Evolutionary conservation across 345 rosid species (phyloP).

Genomic region (Xanthoceras sorbifolium): DNA sequence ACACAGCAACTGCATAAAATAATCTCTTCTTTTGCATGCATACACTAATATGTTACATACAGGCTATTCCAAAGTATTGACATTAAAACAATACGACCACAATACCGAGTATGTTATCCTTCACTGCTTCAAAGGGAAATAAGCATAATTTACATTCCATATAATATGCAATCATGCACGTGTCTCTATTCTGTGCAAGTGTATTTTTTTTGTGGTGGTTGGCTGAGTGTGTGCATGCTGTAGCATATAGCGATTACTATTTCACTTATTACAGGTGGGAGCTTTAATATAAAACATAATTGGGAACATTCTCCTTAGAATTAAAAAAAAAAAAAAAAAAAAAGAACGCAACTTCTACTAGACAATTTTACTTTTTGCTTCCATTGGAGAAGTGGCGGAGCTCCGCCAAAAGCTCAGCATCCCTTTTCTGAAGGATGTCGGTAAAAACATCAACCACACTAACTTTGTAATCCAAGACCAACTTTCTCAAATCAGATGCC

Average conservation of each 20-base stretch:
- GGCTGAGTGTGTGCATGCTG: not conserved
- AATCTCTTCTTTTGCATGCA: not conserved
- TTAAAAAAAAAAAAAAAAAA: not conserved
- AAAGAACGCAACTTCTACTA: not conserved
- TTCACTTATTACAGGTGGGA: not conserved
- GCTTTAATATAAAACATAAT: not conserved
- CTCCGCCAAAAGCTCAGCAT: slow-evolving; percentile 60
- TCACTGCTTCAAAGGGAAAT: not conserved
- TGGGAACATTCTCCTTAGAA: not conserved
- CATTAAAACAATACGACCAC: not conserved
- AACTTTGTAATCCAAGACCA: slow-evolving; percentile 48
- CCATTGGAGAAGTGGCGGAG: slow-evolving; percentile 49
- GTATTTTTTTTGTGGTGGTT: not conserved
- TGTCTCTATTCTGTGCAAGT: not conserved
- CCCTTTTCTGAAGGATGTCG: slow-evolving; percentile 48
- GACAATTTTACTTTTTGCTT: slow-evolving; percentile 50
- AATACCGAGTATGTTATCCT: not conserved
- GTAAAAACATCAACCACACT: slow-evolving; percentile 48
- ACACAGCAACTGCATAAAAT: not conserved
- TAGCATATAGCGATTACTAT: not conserved
- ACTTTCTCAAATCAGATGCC: slow-evolving; percentile 63
- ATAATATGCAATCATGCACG: not conserved
- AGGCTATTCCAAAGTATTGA: not conserved
- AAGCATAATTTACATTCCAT: not conserved
- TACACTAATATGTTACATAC: not conserved